Base-by-base conservation (phyloP, 768 basidiomycete species). In the Kwoniella bestiolae region DNA sequence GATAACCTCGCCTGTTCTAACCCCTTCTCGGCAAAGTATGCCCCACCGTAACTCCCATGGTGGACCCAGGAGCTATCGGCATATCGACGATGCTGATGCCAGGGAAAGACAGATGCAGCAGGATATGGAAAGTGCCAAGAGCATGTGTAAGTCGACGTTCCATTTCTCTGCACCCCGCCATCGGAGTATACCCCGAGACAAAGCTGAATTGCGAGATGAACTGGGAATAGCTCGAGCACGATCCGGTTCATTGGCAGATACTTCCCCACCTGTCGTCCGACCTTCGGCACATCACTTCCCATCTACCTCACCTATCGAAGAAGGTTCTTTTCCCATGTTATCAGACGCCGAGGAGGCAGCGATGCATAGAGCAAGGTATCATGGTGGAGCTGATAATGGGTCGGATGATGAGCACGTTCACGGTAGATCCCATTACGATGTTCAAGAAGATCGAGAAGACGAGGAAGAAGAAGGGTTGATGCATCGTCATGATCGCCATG, bases 81-180 rank as follows among this genome's bases (percentile, higher is more conserved):
- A 66, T 6, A 63, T 57, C 32, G 69, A 73, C 9, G 85, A 88
- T 83, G 89, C 91, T 75, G 87, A 89, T 58, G 87, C 87, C 21
- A 84, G 88, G 60, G 93, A 96, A 80, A 87, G 94, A 21, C 94
- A 97, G 83, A 86, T 90, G 35, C 88, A 91, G 5, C 91, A 96
- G 89, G 94, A 97, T 74, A 91, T 91, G 0, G 93, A 94, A 74
- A 78, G 75, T 52, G 83, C 83, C 21, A 92, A 92, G 90, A 91
- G 78, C 60, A 81, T 83, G 67, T 82, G 83, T 83, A 56, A 67
- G 82, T 80, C 6, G 32, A 21, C 7, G 3, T 41, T 14, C 12
- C 11, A 29, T 9, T 6, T 55, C 5, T 2, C n/a, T 11, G 6
- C 21, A 47, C 11, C 21, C 46, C 46, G 38, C 38, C n/a, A n/a